Percentiles rank a stretch among this genome's conserved stretches.
Conservation (phyloP, 2,329 filamentous ascomycete species). For the Alternaria hordeiaustralica region DNA sequence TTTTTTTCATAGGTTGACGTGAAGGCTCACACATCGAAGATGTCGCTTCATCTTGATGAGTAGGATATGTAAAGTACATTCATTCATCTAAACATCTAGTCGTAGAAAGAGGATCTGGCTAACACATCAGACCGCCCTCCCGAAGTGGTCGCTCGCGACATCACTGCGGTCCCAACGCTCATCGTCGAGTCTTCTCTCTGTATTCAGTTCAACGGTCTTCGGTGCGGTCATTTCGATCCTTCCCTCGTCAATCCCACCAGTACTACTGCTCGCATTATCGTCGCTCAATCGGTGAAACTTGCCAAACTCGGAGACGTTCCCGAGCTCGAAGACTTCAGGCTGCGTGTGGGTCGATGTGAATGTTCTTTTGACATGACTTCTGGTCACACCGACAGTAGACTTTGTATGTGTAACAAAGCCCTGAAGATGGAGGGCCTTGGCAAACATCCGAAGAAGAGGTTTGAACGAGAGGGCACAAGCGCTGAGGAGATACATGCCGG, state of each 20-base stretch:
- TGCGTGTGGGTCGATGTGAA: background rate
- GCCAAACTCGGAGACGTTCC: slow-evolving; percentile 9
- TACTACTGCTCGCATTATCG: slow-evolving; percentile 3
- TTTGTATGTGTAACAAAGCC: slow-evolving; percentile 26
- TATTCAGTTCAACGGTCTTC: slow-evolving; percentile 13
- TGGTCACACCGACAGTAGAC: slow-evolving; percentile 7
- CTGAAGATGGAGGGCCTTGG: slow-evolving; percentile 24
- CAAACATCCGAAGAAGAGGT: slow-evolving; percentile 31
- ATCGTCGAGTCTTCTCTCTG: background rate
- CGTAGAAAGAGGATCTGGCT: background rate
- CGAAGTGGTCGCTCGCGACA: background rate
- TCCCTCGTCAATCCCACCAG: background rate
- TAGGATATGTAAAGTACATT: background rate
- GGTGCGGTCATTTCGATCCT: slow-evolving; percentile 12
- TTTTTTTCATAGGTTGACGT: no score
- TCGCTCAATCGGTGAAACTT: slow-evolving; percentile 16
- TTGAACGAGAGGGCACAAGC: slow-evolving; percentile 35
- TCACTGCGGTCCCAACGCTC: background rate
- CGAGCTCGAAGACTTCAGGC: slow-evolving; percentile 13
- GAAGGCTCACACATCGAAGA: background rate
- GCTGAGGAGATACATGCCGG: slow-evolving; percentile 33
- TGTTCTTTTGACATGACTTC: slow-evolving; percentile 2
- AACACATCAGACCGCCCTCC: background rate
- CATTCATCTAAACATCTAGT: background rate
- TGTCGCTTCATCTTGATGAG: background rate